Evolutionary conservation across 2,329 filamentous ascomycete species (phyloP), one percentile per base, ranked within the genome.

Genomic region (Scorias spongiosa): DNA sequence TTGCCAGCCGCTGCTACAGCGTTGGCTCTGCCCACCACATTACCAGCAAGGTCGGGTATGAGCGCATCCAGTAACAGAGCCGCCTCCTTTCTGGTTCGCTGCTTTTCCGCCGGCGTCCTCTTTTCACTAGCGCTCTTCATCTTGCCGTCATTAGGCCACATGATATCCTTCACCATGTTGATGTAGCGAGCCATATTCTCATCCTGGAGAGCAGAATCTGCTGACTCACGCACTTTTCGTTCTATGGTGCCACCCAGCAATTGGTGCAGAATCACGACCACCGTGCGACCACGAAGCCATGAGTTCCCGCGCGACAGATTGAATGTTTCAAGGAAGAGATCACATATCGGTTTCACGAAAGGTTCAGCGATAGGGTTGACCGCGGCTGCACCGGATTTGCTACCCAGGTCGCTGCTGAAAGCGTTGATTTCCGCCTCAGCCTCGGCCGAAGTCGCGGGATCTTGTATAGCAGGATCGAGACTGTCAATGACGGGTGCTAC

Each of bases 331-430:
- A 98, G 75, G 64, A 98, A 98, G 47, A 98, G 80, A 62, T 98
- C 91, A 63, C 88, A 95, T 48, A 98, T 95, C 3, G 91, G 93
- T 60, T 95, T 98, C 55, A 98, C 91, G 57, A 98, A 96, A 1
- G 91, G 91, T 58, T 93, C 87, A 2, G 87, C 71, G 54, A 94
- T 86, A 5, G 32, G 12, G 11, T 5, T 15, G 15, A 5, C 15
- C 5, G 32, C 9, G 15, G 9, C 32, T 12, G 9, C 32, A 12
- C 15, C 32, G 4, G 11, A 5, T 36, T 15, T 12, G 32, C 12
- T 9, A 36, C 5, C 9, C 4, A 12, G 12, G 55, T 80, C 81
- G 58, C 84, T 81, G 63, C 96, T 89, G 56, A 93, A 96, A 0
- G 89, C 89, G 46, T 88, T 84, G 41, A 98, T 69, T 63, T 96